Evolutionary conservation across 169 alveolate species (phyloP).

Genomic region (Eimeria mitis): DNA sequence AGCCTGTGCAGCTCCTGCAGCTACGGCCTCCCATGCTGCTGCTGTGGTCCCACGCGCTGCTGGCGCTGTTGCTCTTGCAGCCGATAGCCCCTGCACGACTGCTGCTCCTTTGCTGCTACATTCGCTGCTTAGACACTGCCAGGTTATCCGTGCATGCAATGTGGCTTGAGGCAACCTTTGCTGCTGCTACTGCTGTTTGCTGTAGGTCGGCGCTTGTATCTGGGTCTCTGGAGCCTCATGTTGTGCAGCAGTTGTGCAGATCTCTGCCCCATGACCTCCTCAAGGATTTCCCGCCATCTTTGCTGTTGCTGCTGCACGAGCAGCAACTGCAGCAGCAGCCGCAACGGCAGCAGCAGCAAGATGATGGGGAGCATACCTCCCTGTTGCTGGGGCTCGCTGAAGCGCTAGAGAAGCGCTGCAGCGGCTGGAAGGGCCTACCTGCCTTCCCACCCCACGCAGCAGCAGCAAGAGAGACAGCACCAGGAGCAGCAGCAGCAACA

Average conservation of each 20-base stretch:
- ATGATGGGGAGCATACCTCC: slow-evolving; percentile 25
- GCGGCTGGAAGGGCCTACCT: background rate
- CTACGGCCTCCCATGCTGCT: slow-evolving; percentile 27
- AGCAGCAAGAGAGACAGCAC: background rate
- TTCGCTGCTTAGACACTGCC: background rate
- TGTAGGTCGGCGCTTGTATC: slow-evolving; percentile 57
- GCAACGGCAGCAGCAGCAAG: background rate
- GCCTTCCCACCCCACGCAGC: background rate
- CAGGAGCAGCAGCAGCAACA: slow-evolving; percentile 13
- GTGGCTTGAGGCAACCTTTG: background rate
- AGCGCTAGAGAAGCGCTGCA: slow-evolving; percentile 22
- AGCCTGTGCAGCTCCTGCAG: slow-evolving; percentile 22
- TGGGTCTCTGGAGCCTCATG: slow-evolving; percentile 27
- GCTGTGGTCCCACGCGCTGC: background rate
- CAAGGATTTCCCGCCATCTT: slow-evolving; percentile 24
- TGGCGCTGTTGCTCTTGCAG: background rate
- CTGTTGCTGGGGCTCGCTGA: slow-evolving; percentile 45
- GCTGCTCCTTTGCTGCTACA: background rate
- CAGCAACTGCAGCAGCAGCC: slow-evolving; percentile 49
- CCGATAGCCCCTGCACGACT: background rate
- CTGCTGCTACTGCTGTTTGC: slow-evolving; percentile 39
- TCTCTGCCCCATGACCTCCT: slow-evolving; percentile 58
- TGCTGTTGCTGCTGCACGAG: slow-evolving; percentile 75
- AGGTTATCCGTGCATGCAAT: background rate
- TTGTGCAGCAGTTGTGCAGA: slow-evolving; percentile 45